phyloP scores from a whole-genome alignment of 352 stramenopile species.

The Pythium brachiatum region DNA sequence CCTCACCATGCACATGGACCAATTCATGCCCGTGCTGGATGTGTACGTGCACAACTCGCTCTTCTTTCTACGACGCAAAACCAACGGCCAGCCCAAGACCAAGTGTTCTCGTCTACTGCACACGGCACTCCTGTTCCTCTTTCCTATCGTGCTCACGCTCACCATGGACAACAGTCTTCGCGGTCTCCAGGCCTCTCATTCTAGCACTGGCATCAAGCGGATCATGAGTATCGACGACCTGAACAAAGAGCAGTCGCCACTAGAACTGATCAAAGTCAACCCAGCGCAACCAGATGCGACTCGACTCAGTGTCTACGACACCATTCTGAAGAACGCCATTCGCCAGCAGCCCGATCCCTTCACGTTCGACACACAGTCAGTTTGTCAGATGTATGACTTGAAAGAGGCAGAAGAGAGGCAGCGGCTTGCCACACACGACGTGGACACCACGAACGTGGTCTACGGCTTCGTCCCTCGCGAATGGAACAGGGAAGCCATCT shows the following conservation, averaged over 20 bases:
- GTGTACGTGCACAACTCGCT: constrained; percentile 53
- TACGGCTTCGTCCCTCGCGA: constrained; percentile 52
- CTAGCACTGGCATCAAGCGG: background rate
- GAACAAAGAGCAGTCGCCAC: constrained; percentile 30
- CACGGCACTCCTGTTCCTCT: constrained; percentile 28
- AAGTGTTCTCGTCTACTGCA: constrained; percentile 8
- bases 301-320: constrained; percentile 26
- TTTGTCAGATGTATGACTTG: constrained; percentile 29
- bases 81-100: constrained; percentile 15
- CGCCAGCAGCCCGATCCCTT: constrained; percentile 29
- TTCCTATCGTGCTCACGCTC: constrained; percentile 42
- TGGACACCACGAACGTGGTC: constrained; percentile 36
- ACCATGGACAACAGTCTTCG: constrained; percentile 47
- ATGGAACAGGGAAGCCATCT: constrained; percentile 42
- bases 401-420: no score
- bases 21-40: constrained; percentile 36
- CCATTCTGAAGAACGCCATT: constrained; percentile 44
- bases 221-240: constrained; percentile 40
- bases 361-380: constrained; percentile 30
- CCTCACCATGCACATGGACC: constrained; percentile 33
- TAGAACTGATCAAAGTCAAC: constrained; percentile 29
- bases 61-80: constrained; percentile 29
- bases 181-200: constrained; percentile 34
- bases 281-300: no score
- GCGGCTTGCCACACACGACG: constrained; percentile 41